Base-by-base conservation (phyloP, 768 basidiomycete species). In the Psilocybe tampanensis region DNA sequence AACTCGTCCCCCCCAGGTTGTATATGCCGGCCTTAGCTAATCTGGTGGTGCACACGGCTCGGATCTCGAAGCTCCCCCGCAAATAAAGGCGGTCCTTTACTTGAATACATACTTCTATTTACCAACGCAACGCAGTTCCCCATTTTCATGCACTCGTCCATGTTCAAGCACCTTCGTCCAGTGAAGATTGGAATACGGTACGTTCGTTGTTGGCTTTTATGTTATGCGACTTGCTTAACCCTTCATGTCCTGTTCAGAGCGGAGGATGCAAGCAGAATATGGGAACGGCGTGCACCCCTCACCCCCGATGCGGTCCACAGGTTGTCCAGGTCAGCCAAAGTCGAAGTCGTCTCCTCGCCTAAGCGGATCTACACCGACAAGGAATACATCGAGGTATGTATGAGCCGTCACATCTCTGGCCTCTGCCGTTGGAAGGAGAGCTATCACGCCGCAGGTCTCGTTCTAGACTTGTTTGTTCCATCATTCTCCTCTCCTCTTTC, bases 261-360 rank as follows among this genome's bases (percentile, higher is more conserved):
- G 36, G 95, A 97, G 69, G 90, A 95, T 66, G 86, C 90, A 0
- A 61, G 72, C 26, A 76, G 95, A 50, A 84, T 92, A 54, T 97
- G 94, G 94, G 95, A 96, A 68, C 80, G 95, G 8, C 81, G 95
- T 17, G 85, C 82, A 26, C 94, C 95, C 2, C 75, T 97, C 44
- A 92, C 90, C 0, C 95, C 95, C 0, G 81, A 82, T 3, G 86
- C 82, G 6, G 88, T 95, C 26, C 70, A 81, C 42, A 70, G 81
- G 5, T 79, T 95, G 8, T 72, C 77, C 22, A 75, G 82, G 23
- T 80, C 81, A 17, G 83, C 89, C 5, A 70, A 80, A 3, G 91
- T 97, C 17, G 77, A 90, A 43, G 81, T 95, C 29, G 88, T 92
- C 67, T 82, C 81, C 15, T 94, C 94, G 63, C 80, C 86, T 60